These are phyloP conservation scores for Podospora tetraspora DNA, from an alignment of 495 filamentous ascomycete genomes.

Conservation along the genomic window DNA sequence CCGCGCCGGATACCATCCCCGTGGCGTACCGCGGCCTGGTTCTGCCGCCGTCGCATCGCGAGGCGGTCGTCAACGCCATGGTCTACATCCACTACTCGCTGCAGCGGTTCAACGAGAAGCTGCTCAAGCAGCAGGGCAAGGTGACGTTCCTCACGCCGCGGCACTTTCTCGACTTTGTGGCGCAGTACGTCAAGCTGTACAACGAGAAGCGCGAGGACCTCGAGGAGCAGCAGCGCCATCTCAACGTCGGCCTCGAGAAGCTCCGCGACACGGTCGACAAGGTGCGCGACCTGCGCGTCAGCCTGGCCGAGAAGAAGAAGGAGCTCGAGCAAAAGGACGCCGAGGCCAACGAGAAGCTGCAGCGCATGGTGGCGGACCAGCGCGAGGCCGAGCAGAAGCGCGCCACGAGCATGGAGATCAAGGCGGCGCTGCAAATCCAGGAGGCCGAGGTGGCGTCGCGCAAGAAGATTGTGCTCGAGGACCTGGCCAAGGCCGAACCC, in stretches of 20 bases:
- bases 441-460: conserved; percentile 82
- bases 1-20: conserved; percentile 85
- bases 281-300: conserved; percentile 82
- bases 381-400: conserved; percentile 91
- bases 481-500: conserved; percentile 87
- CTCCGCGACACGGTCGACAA: conserved; percentile 97
- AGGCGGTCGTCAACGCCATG: conserved; percentile 93
- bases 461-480: conserved; percentile 76
- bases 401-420: conserved; percentile 78
- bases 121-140: conserved; percentile 85
- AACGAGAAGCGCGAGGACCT: conserved; percentile 98
- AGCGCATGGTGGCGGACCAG: conserved; percentile 95
- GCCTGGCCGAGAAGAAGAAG: conserved; percentile 86
- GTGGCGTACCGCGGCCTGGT: conserved; percentile 81
- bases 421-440: conserved; percentile 78
- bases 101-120: conserved; percentile 78
- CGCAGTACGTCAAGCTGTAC: conserved; percentile 94
- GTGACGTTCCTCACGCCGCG: conserved; percentile 89
- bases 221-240: conserved; percentile 95
- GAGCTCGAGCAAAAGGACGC: conserved; percentile 90
- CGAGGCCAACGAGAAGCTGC: conserved; percentile 94
- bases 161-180: conserved; percentile 97
- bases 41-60: conserved; percentile 82
- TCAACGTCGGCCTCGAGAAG: conserved; percentile 97
- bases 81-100: conserved; percentile 96